Evolutionary conservation across 208 protist genomes (phyloP), one percentile per base, ranked within the genome.

Genomic region (Ichthyophonus hoferi): DNA sequence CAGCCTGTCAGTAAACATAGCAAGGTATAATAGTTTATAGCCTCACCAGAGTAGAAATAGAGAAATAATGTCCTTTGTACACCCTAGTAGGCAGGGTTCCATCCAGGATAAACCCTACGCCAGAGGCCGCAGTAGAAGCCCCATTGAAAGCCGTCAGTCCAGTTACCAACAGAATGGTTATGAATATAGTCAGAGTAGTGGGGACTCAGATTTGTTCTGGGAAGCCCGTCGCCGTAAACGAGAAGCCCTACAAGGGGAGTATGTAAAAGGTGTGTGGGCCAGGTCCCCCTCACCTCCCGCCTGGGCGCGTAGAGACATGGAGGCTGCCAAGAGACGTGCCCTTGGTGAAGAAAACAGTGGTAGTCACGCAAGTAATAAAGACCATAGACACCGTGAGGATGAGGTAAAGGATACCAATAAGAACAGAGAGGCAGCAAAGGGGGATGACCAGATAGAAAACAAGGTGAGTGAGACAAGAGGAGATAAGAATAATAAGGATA

Each of bases 231-330:
- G 38, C 12, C 17, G 24, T 31, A 85, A 85, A 58, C 35, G 81
- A n/a, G 0, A 17, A 58, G n/a, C n/a, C 14, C n/a, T 85, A 38
- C 24, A 38, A 12, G 81, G 39, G 17, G 17, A 85, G 38, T 85
- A 85, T 85, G 81, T 85, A 38, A 41, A 17, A 14, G 81, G 81
- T 39, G 81, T 85, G 39, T 85, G 81, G 81, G 40, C 38, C 14
- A 37, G 81, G 39, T 85, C 81, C 7, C 81, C 81, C 3, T 85
- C 81, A 7, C 81, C 81, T 0, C 81, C 81, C 12, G 81, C 38
- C 24, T 85, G 81, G 81, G 81, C 81, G 14, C 14, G n/a, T 31
- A 37, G 40, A 42, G 50, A 67, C 50, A 67, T 67, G 50, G 81
- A 85, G 24, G 39, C 39, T 17, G 39, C 14, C 38, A 85, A 85